Conservation (phyloP, 2,329 filamentous ascomycete species). For the Fusarium pseudoanthophilum region DNA sequence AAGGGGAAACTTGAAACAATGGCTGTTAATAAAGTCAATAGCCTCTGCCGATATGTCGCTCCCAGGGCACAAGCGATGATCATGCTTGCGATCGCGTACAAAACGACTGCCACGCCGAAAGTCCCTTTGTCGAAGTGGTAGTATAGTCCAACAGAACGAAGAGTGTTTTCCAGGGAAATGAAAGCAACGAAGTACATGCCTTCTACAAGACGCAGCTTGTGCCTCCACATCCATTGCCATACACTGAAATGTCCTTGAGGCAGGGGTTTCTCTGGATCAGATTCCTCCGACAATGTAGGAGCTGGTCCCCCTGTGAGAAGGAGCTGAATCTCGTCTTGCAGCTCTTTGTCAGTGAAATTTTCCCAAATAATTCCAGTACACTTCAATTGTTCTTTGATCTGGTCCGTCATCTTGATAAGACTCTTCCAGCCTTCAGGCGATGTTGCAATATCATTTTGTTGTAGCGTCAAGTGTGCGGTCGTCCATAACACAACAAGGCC, state of each 20-base stretch:
- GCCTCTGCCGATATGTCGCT: rapidly evolving
- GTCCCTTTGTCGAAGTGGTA: background rate
- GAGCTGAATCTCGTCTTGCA: background rate
- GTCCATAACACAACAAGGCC: background rate
- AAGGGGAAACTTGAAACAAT: background rate
- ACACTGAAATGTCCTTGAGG: background rate
- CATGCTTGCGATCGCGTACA: background rate
- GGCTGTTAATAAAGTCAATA: rapidly evolving
- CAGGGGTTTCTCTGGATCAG: background rate
- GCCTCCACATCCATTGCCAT: background rate
- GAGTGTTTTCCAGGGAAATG: background rate
- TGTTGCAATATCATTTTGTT: background rate
- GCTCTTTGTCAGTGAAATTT: background rate
- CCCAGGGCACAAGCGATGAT: background rate
- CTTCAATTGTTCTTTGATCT: background rate
- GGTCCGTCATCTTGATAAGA: background rate
- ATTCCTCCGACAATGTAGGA: background rate
- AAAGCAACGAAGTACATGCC: rapidly evolving
- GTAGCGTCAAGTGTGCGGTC: background rate
- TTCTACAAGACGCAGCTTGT: background rate
- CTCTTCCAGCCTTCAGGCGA: background rate
- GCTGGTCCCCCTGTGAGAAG: background rate
- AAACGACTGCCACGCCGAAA: background rate
- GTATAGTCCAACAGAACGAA: background rate
- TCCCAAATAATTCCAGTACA: background rate